A percentile compares a stretch with the other conserved stretches of the same genome.
These are phyloP conservation scores for Parietichytrium sp. DNA, from an alignment of 108 stramenopile species.

Conservation along the genomic window DNA sequence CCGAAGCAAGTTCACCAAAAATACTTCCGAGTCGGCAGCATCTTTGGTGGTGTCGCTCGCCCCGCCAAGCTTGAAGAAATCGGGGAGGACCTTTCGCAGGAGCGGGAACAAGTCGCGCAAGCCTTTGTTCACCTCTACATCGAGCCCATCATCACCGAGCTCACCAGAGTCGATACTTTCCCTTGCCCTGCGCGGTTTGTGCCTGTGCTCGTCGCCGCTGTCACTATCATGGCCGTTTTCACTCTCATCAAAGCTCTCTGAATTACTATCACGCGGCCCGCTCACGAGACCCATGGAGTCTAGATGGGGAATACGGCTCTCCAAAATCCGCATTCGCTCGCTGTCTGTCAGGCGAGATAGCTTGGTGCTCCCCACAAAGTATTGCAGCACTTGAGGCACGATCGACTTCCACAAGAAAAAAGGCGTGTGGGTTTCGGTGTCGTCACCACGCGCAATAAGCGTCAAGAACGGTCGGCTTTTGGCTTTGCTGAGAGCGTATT, in stretches of 20 bases:
- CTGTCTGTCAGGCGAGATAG: neutral
- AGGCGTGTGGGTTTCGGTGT: slow-evolving; percentile 6
- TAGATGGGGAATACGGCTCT: too few relatives aligned
- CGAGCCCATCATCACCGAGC: too few relatives aligned
- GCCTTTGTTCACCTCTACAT: neutral
- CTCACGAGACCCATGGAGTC: too few relatives aligned
- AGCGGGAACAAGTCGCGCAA: neutral
- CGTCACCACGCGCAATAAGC: slow-evolving; percentile 26
- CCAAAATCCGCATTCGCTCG: neutral
- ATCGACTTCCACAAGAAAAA: slow-evolving; percentile 6
- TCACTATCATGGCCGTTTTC: too few relatives aligned
- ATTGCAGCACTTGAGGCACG: neutral
- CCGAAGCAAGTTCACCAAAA: neutral
- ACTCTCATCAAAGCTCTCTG: too few relatives aligned
- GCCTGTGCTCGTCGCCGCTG: too few relatives aligned
- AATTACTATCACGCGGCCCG: too few relatives aligned
- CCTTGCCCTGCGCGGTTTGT: too few relatives aligned
- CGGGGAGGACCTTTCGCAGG: slow-evolving; percentile 12
- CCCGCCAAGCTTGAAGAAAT: neutral
- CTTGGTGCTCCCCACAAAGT: neutral
- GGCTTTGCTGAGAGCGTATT: neutral
- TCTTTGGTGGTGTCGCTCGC: neutral
- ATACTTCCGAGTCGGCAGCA: neutral
- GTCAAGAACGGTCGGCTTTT: neutral
- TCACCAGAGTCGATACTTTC: too few relatives aligned